phyloP scores from a whole-genome alignment of 352 stramenopile genomes.

The Blastocystis sp. region DNA sequence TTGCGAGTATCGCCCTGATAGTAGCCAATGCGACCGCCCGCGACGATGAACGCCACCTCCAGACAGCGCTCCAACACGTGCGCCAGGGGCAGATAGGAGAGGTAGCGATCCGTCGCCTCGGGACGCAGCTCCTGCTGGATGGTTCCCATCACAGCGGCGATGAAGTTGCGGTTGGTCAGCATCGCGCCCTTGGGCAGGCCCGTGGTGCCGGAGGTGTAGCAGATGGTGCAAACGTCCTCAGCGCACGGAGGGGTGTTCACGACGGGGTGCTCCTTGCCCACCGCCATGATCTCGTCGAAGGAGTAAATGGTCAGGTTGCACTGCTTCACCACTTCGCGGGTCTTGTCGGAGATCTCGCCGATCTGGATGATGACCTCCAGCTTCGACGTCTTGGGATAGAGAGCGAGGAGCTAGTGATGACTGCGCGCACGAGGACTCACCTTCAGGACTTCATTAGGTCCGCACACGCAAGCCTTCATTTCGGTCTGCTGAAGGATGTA shows the following conservation, averaged over 20 bases:
- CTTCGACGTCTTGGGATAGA: slow-evolving; percentile 76
- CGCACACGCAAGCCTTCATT: slow-evolving; percentile 80
- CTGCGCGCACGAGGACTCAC: slow-evolving; percentile 44
- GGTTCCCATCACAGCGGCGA: slow-evolving; percentile 77
- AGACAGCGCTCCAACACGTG: slow-evolving; percentile 93
- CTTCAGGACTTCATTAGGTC: slow-evolving; percentile 74
- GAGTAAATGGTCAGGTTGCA: slow-evolving; percentile 75
- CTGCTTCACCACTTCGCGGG: slow-evolving; percentile 75
- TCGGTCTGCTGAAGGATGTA: slow-evolving; percentile 84
- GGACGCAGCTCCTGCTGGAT: slow-evolving; percentile 70
- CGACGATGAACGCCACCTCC: slow-evolving; percentile 80
- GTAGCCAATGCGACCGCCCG: slow-evolving; percentile 88
- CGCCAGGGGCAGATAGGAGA: slow-evolving; percentile 93
- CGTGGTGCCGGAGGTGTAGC: slow-evolving; percentile 93
- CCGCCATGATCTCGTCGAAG: slow-evolving; percentile 71
- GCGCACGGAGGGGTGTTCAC: slow-evolving; percentile 77
- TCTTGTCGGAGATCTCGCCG: slow-evolving; percentile 79
- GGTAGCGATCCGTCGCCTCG: slow-evolving; percentile 83
- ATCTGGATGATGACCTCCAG: slow-evolving; percentile 77
- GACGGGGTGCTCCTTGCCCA: slow-evolving; percentile 73
- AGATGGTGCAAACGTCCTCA: slow-evolving; percentile 88
- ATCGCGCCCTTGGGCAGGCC: slow-evolving; percentile 93
- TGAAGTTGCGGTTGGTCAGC: slow-evolving; percentile 86
- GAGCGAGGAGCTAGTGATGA: slow-evolving; percentile 75
- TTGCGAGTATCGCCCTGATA: slow-evolving; percentile 85